Base-by-base conservation (phyloP, 192 early-diverging fungal species). In the Umbelopsis sp. region DNA sequence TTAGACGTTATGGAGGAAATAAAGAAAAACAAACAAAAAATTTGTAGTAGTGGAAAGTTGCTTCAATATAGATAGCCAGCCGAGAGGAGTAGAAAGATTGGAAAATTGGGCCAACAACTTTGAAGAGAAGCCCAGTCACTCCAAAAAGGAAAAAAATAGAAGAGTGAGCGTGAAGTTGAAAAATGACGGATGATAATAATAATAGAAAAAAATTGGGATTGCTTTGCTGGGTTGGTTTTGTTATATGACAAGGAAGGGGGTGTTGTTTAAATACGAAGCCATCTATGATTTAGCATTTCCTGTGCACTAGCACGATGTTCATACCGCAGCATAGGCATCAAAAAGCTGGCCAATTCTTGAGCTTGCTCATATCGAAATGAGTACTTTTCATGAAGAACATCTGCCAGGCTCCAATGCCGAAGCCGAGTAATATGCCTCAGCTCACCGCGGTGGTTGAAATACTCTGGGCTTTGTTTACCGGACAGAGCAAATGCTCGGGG, bases 301-400 rank as follows among this genome's bases (percentile, higher is more conserved):
- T 46, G 13, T 5, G 78, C 78, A 2, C 18, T 46, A 33, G 74
- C 74, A 22, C 78, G 66, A 20, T 72, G 33, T 64, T 80, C 74
- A 46, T 72, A 78, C 18, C 16, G 21, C 15, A 93, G 73, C 95
- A 97, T 96, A 18, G 93, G 95, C 55, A 90, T 37, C 67, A 99
- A 74, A 78, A 99, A 97, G 20, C 80, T 84, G 13, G 91, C 89
- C 47, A 96, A 86, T 27, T 89, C 81, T 16, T 91, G 84, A 15
- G 95, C 86, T 23, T 97, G 91, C 44, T 77, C 74, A 4, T 77
- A 79, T 50, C 80, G 71, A 70, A 94, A 94, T 49, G 87, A 80
- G 75, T 98, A 97, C 77, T 99, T 97, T 78, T 97, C 94, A 53
- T 87, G 82, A 27, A 99, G 78, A 4, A 98, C 93, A 66, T 97